phyloP scores from a whole-genome alignment of 2,329 filamentous ascomycete species.

The Calonectria naviculata region DNA sequence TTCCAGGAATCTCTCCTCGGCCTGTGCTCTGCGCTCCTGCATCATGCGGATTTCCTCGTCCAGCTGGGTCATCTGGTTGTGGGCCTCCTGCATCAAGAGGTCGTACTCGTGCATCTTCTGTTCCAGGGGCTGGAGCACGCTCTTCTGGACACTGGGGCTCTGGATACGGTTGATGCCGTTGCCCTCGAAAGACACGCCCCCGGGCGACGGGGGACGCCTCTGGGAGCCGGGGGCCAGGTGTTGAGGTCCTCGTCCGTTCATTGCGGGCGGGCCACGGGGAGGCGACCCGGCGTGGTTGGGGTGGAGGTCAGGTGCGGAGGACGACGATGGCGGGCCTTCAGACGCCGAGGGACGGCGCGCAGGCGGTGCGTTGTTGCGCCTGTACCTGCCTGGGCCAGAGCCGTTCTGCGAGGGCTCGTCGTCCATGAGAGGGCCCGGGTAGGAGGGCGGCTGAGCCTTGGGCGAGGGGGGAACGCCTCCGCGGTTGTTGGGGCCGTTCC shows the following conservation, averaged over 20 bases:
- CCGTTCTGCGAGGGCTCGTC: conserved; percentile 24
- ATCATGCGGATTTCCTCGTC: conserved; percentile 54
- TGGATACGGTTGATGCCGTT: conserved; percentile 53
- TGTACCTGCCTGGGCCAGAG: conserved; percentile 32
- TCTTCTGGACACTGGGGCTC: conserved; percentile 55
- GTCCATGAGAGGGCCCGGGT: conserved; percentile 32
- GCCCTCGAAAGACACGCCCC: conserved; percentile 29
- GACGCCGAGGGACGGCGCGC: conserved; percentile 35
- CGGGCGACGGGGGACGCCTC: conserved; percentile 31
- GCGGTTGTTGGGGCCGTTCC: conserved; percentile 12
- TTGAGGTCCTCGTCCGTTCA: conserved; percentile 5
- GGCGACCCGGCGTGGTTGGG: conserved; percentile 26
- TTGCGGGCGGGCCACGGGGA: conserved; percentile 17
- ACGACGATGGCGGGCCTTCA: conserved; percentile 18
- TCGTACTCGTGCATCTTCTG: conserved; percentile 58
- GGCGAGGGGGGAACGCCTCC: conserved; percentile 15
- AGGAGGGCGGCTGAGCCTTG: conserved; percentile 33
- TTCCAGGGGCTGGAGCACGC: conserved; percentile 57
- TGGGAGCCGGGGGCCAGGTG: conserved; percentile 21
- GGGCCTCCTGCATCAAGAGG: conserved; percentile 53
- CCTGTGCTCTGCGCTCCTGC: conserved; percentile 20
- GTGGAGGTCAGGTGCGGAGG: conserved; percentile 13
- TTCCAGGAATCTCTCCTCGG: conserved; percentile 22
- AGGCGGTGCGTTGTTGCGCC: conserved; percentile 32
- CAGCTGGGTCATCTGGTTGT: conserved; percentile 53